phyloP scores from a whole-genome alignment of 2,329 filamentous ascomycete species.

The Periglandula ipomoeae region DNA sequence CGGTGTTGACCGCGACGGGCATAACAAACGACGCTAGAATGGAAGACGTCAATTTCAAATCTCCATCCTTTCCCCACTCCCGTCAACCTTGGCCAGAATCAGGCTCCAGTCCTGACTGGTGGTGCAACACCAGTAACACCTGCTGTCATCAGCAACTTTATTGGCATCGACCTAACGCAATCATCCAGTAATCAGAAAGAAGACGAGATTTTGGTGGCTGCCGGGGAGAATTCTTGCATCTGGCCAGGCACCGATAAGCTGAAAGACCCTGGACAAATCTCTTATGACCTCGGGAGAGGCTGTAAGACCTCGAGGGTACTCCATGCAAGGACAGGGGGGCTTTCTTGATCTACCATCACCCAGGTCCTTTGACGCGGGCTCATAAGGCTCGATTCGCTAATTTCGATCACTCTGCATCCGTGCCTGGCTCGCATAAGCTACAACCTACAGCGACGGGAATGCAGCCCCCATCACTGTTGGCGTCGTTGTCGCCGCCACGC shows the following conservation, averaged over 20 bases:
- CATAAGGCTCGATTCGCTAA: neutral
- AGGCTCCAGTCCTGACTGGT: no score
- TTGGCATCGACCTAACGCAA: no score
- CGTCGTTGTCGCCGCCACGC: neutral
- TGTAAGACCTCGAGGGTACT: neutral
- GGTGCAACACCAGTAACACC: no score
- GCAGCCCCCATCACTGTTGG: neutral
- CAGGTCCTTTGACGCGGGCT: neutral
- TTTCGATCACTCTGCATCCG: neutral
- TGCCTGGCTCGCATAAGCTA: neutral
- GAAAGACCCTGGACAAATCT: neutral
- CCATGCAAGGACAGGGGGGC: neutral
- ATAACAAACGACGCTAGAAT: neutral
- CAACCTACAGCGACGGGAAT: neutral
- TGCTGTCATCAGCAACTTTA: no score
- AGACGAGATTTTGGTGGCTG: no score
- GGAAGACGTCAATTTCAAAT: constrained; percentile 1
- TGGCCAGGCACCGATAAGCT: no score
- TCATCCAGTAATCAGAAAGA: no score
- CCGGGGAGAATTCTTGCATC: no score
- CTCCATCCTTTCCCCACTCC: neutral
- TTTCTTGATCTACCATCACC: no score
- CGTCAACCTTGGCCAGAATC: no score
- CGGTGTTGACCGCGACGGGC: neutral
- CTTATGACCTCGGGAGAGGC: no score